These are phyloP conservation scores for Russula dissimulans DNA, from an alignment of 768 basidiomycete species.

Conservation along the genomic window DNA sequence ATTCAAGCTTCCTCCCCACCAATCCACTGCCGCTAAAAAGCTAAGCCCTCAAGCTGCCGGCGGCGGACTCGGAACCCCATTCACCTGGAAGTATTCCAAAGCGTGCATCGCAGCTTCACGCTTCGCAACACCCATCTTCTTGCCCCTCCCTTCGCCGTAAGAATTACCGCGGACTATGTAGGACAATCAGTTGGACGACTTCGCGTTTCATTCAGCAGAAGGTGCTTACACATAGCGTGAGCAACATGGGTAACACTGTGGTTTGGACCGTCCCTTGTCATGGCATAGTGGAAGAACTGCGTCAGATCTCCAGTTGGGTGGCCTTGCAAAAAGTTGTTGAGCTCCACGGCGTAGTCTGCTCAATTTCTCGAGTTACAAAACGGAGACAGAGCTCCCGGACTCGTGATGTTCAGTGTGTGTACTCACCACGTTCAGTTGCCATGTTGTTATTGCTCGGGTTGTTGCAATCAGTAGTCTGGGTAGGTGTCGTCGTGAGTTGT, in stretches of 20 bases:
- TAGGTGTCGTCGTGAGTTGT: not conserved
- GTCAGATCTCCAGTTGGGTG: not conserved
- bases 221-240: not conserved
- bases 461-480: not conserved
- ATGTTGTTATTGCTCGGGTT: not conserved
- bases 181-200: not conserved
- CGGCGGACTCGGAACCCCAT: not conserved
- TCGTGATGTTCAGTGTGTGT: not conserved
- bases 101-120: not conserved
- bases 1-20: not conserved
- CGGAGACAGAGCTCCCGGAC: too few relatives aligned
- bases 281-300: rapidly evolving
- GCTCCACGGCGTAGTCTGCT: not conserved
- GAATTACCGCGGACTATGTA: not conserved
- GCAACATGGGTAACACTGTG: not conserved
- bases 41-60: not conserved
- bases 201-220: not conserved
- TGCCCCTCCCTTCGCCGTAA: not conserved
- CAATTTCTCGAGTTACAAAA: not conserved
- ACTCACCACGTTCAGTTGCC: not conserved
- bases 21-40: too few relatives aligned
- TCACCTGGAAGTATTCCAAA: not conserved
- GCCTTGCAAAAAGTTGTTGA: not conserved
- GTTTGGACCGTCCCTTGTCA: not conserved
- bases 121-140: not conserved